Evolutionary conservation across 257 asterid genomes (phyloP), one percentile per base, ranked within the genome.

Genomic region (Lycium barbarum): DNA sequence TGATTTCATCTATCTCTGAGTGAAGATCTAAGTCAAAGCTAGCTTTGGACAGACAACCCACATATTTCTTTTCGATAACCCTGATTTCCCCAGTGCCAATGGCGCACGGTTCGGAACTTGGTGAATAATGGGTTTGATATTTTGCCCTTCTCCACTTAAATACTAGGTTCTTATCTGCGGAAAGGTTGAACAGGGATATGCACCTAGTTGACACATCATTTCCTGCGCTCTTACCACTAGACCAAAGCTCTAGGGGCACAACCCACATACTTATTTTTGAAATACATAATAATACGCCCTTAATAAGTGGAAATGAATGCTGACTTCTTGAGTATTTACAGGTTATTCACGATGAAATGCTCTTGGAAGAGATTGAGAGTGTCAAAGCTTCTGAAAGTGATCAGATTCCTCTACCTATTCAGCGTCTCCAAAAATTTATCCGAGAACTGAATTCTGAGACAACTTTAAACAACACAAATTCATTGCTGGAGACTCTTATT

Each of bases 281-380:
- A 14, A 53, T 78, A 26, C 47, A 58, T 35, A 53, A 55, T 33
- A 51, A 54, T 53, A 33, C 4, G 9, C 51, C 47, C 66, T 78
- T 53, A 54, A 15, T 54, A 78, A 78, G 65, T 33, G 82, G 82
- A 53, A 76, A 55, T 15, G 15, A 78, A 15, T 78, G 82, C 18
- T 78, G 45, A 78, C 47, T 53, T 51, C 26, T 78, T 35, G 82
- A 78, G 66, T 78, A 53, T 78, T 78, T 33, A 86, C 97, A 96
- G 99, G 89, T 88, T 63, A 91, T 93, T 85, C 99, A 95, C 61
- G 98, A 96, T 82, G 92, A 93, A 86, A 83, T 95, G 84, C 90
- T 95, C 81, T 88, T 88, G 68, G 94, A 90, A 89, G 97, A 93
- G 81, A 92, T 91, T 22, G 97, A 91, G 89, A 90, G 84, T 33